Conservation (phyloP, 768 basidiomycete species). For the Trametes villosa region DNA sequence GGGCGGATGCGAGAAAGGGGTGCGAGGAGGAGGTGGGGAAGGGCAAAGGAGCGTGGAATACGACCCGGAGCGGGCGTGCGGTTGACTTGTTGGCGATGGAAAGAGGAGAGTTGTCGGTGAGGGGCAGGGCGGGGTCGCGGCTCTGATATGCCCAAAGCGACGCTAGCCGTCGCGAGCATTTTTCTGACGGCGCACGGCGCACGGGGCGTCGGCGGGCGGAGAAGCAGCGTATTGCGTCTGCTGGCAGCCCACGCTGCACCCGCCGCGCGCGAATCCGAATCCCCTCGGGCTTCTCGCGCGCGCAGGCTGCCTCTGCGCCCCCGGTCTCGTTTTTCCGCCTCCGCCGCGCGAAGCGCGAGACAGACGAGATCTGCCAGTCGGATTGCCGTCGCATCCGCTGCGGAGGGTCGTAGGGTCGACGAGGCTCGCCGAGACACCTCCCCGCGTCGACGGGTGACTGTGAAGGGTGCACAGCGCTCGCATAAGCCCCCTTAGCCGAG, state of each 20-base stretch:
- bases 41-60: not conserved
- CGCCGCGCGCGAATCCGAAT: no score
- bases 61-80: slow-evolving; percentile 3
- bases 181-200: slow-evolving; percentile 12
- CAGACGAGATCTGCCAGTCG: no score
- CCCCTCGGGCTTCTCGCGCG: no score
- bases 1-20: not conserved
- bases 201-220: slow-evolving; percentile 13
- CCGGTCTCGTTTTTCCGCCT: no score
- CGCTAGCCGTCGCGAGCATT: not conserved
- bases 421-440: no score
- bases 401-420: not conserved
- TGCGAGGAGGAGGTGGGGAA: not conserved
- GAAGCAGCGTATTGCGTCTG: not conserved
- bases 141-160: slow-evolving; percentile 3
- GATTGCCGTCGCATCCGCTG: not conserved
- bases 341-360: not conserved
- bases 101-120: not conserved
- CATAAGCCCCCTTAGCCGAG: not conserved
- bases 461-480: slow-evolving; percentile 6
- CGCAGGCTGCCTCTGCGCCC: no score
- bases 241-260: not conserved
- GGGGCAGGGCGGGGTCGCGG: not conserved
- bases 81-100: not conserved
- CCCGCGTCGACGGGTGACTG: no score